Conservation (phyloP, 768 basidiomycete genomes). For the Mycena haematopus region DNA sequence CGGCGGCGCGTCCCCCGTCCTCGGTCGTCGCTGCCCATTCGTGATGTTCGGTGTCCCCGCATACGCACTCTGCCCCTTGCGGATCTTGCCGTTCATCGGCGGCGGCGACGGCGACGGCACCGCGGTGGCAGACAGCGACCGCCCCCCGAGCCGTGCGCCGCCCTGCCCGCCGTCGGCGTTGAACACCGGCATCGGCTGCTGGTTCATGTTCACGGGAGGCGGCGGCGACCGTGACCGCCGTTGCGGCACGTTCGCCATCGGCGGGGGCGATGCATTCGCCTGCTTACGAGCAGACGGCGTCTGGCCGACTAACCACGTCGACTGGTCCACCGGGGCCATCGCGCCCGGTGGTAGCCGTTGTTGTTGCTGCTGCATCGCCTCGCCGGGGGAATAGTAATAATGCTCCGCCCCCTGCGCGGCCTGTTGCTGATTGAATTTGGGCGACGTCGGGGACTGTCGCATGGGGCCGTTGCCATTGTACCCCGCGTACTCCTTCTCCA, state of each 20-base stretch:
- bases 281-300: slow-evolving; percentile 21
- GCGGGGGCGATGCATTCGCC: slow-evolving; percentile 42
- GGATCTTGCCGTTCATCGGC: slow-evolving; percentile 56
- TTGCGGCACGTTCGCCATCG: slow-evolving; percentile 30
- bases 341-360: slow-evolving; percentile 65
- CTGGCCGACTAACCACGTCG: slow-evolving; percentile 32
- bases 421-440: slow-evolving; percentile 23
- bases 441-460: slow-evolving; percentile 33
- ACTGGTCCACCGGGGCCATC: slow-evolving; percentile 60
- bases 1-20: slow-evolving; percentile 27
- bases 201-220: slow-evolving; percentile 36
- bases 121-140: slow-evolving; percentile 77
- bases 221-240: slow-evolving; percentile 66
- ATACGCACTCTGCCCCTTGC: slow-evolving; percentile 73
- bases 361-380: slow-evolving; percentile 34
- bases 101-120: slow-evolving; percentile 41
- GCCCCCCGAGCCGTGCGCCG: slow-evolving; percentile 54
- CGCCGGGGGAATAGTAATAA: slow-evolving; percentile 46
- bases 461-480: slow-evolving; percentile 42
- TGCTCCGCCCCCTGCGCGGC: slow-evolving; percentile 30
- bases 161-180: slow-evolving; percentile 33
- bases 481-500: slow-evolving; percentile 85
- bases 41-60: slow-evolving; percentile 57
- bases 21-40: slow-evolving; percentile 43
- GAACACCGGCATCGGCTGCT: slow-evolving; percentile 44